These are phyloP conservation scores for Pseudogymnoascus verrucosus DNA, from an alignment of 2,329 filamentous ascomycete genomes.

Conservation along the genomic window DNA sequence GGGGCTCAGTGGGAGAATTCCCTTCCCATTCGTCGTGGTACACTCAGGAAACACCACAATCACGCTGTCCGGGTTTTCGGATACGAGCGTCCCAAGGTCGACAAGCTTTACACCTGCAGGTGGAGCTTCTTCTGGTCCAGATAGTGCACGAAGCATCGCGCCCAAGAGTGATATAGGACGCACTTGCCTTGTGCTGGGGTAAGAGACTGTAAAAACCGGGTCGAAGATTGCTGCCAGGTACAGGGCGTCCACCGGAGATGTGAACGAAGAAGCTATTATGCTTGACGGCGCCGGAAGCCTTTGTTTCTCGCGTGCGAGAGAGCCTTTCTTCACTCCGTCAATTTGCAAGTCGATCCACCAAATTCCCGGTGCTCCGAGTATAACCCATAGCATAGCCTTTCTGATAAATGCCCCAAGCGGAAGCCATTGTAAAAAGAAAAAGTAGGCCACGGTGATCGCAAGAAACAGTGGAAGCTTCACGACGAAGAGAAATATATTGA, in stretches of 20 bases:
- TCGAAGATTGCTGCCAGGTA: slow-evolving; percentile 96
- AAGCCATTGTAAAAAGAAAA: slow-evolving; percentile 74
- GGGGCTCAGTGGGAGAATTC: slow-evolving; percentile 75
- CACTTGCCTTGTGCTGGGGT: slow-evolving; percentile 65
- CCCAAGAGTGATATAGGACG: slow-evolving; percentile 67
- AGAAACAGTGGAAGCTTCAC: slow-evolving; percentile 74
- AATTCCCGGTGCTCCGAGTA: slow-evolving; percentile 82
- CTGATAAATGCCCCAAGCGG: slow-evolving; percentile 61
- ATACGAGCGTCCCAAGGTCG: slow-evolving; percentile 54
- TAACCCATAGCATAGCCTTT: slow-evolving; percentile 79
- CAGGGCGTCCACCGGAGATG: slow-evolving; percentile 83
- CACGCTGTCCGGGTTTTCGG: slow-evolving; percentile 62
- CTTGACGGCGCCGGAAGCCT: slow-evolving; percentile 72
- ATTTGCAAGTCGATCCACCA: slow-evolving; percentile 99
- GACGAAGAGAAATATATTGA: slow-evolving; percentile 67
- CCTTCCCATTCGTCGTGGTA: slow-evolving; percentile 87
- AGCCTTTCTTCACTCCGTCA: slow-evolving; percentile 90
- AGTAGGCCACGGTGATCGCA: slow-evolving; percentile 60
- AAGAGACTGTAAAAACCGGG: slow-evolving; percentile 84
- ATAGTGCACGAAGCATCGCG: slow-evolving; percentile 67
- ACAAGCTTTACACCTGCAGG: slow-evolving; percentile 43
- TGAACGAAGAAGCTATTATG: slow-evolving; percentile 84
- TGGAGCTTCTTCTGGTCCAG: slow-evolving; percentile 43
- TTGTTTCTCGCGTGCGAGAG: slow-evolving; percentile 62
- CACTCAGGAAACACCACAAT: slow-evolving; percentile 90